Base-by-base conservation (phyloP, 495 filamentous ascomycete genomes). In the Trichoderma parareesei region DNA sequence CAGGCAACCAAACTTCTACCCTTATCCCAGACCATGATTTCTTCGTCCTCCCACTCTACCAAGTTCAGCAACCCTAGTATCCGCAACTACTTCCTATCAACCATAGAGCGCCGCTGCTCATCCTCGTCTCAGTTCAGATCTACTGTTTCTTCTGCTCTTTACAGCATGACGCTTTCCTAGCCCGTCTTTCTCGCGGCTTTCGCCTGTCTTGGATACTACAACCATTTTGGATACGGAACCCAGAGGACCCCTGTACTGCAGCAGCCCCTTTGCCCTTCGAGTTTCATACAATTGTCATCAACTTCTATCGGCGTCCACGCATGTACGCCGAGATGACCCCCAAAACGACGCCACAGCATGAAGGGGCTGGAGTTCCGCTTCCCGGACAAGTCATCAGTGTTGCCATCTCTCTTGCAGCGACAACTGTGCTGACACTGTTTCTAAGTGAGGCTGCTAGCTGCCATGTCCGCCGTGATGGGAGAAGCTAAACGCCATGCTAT, bases 371-470 rank as follows among this genome's bases (percentile, higher is more conserved):
- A 27, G 38, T 62, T 9, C 60, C 60, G 4, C 35, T 42, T 41
- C 16, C 8, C 7, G 60, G 60, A 44, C 60, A 62, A 37, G 68
- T 81, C 20, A 67, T 78, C 46, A 76, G 77, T 57, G 72, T 80
- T 40, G 70, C 77, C 42, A 69, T 82, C 4, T 74, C 74, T 14
- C 70, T 82, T 68, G 55, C 72, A 20, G 77, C 81, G 1, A 68
- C 75, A 33, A 73, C 72, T 13, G 73, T 77, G 4, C 67, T 84
- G 11, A 74, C 81, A 16, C 68, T 73, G 18, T 82, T 82, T 68
- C 59, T 81, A 43, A 77, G 81, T 84, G 67, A 63, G 78, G 46
- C n/a, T 20, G 6, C 16, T 14, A 38, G 49, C 5, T 38, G 14
- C 44, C 11, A 33, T 41, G n/a, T 20, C 61, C 38, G 53, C 5